phyloP scores from a whole-genome alignment of 2,329 filamentous ascomycete genomes.

The Colletotrichum graminicola region DNA sequence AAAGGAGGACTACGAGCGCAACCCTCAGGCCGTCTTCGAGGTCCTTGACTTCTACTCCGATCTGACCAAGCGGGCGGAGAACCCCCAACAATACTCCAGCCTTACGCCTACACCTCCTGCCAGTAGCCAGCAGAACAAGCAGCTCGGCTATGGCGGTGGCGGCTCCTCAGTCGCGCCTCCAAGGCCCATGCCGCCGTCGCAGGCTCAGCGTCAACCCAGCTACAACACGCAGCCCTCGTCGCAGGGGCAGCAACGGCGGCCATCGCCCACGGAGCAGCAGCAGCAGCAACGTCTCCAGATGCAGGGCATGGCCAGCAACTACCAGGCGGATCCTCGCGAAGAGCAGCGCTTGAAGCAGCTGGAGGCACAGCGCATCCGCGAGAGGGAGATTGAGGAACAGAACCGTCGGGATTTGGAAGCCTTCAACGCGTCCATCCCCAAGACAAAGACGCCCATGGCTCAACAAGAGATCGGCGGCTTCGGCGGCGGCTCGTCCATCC shows the following conservation, averaged over 20 bases:
- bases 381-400: conserved; percentile 72
- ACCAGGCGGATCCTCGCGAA: conserved; percentile 65
- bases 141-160: conserved; percentile 69
- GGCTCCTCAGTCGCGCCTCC: conserved; percentile 75
- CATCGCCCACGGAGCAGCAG: conserved; percentile 59
- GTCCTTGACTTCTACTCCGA: conserved; percentile 89
- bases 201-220: conserved; percentile 58
- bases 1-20: conserved; percentile 98
- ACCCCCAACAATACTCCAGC: conserved; percentile 76
- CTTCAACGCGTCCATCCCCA: conserved; percentile 90
- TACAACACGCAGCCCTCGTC: conserved; percentile 55
- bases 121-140: conserved; percentile 69
- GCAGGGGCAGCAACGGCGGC: conserved; percentile 56
- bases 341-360: conserved; percentile 73
- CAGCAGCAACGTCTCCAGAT: conserved; percentile 68
- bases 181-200: conserved; percentile 69
- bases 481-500: conserved; percentile 62
- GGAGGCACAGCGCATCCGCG: conserved; percentile 68
- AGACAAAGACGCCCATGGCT: conserved; percentile 82
- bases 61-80: conserved; percentile 80
- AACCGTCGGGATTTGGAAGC: conserved; percentile 82
- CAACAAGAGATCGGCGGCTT: conserved; percentile 90
- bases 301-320: conserved; percentile 68
- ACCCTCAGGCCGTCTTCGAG: conserved; percentile 87
- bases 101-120: conserved; percentile 76